Percentiles rank a stretch among this genome's conserved stretches.
phyloP scores from a whole-genome alignment of 2,329 filamentous ascomycete genomes.

The Nothophaeocryptopus gaeumannii region DNA sequence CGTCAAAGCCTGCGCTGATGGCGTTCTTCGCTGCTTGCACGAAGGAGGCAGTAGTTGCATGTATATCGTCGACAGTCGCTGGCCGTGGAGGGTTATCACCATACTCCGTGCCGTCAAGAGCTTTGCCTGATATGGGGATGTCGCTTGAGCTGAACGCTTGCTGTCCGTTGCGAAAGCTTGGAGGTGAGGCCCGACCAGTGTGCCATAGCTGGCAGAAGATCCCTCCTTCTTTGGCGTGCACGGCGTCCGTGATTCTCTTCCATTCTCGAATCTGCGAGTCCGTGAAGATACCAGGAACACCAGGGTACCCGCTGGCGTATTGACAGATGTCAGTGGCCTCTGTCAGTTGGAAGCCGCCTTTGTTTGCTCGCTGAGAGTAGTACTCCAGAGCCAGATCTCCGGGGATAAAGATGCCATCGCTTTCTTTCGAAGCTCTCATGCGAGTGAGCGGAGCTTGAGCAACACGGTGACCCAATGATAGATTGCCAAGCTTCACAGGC shows the following conservation, averaged over 20 bases:
- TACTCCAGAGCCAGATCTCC: slow-evolving; percentile 42
- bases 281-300: slow-evolving; percentile 57
- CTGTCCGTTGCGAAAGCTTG: slow-evolving; percentile 23
- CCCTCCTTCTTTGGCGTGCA: slow-evolving; percentile 61
- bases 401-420: slow-evolving; percentile 47
- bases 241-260: slow-evolving; percentile 58
- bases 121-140: slow-evolving; percentile 32
- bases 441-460: slow-evolving; percentile 41
- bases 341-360: slow-evolving; percentile 50
- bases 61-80: slow-evolving; percentile 39
- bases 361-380: slow-evolving; percentile 53
- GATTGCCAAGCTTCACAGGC: slow-evolving; percentile 33
- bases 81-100: slow-evolving; percentile 36
- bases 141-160: slow-evolving; percentile 31
- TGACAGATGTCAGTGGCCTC: slow-evolving; percentile 53
- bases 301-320: slow-evolving; percentile 45
- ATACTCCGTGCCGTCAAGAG: slow-evolving; percentile 31
- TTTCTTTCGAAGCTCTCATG: slow-evolving; percentile 36
- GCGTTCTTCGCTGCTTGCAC: slow-evolving; percentile 43
- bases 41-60: slow-evolving; percentile 34
- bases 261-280: slow-evolving; percentile 57
- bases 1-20: slow-evolving; percentile 55
- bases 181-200: slow-evolving; percentile 48
- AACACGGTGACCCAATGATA: slow-evolving; percentile 39
- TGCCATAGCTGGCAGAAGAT: slow-evolving; percentile 63